Conservation (phyloP, 2,329 filamentous ascomycete genomes). For the Arthroderma uncinatum region DNA sequence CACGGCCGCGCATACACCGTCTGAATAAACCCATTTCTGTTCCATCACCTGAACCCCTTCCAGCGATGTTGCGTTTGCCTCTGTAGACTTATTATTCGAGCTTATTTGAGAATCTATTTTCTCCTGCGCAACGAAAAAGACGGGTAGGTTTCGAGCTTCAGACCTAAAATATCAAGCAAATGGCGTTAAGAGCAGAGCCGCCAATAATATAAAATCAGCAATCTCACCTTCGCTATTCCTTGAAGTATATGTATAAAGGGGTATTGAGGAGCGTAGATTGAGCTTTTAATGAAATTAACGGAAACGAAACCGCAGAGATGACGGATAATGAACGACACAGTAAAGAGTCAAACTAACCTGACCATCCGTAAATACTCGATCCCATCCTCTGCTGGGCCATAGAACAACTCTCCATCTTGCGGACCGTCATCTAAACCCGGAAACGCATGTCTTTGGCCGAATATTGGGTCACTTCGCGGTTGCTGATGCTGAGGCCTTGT, state of each 20-base stretch:
- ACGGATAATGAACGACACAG: conserved; percentile 18
- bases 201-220: background rate
- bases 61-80: background rate
- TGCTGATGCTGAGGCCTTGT: conserved; percentile 20
- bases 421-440: conserved; percentile 45
- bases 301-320: background rate
- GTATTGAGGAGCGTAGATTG: background rate
- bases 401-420: conserved; percentile 48
- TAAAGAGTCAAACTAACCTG: conserved; percentile 40
- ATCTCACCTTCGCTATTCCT: background rate
- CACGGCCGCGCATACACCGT: conserved; percentile 66
- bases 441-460: conserved; percentile 62
- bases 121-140: conserved; percentile 14
- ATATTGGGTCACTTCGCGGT: conserved; percentile 49
- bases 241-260: background rate
- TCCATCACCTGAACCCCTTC: background rate
- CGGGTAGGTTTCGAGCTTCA: conserved; percentile 15
- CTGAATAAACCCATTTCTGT: conserved; percentile 54
- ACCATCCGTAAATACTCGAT: conserved; percentile 61
- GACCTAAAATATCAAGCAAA: conserved; percentile 13
- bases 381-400: conserved; percentile 56
- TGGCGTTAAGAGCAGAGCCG: background rate
- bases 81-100: background rate
- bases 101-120: conserved; percentile 8
- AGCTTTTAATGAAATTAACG: background rate